phyloP scores from a whole-genome alignment of 306 rosid species.

The Ormosia semicastrata region DNA sequence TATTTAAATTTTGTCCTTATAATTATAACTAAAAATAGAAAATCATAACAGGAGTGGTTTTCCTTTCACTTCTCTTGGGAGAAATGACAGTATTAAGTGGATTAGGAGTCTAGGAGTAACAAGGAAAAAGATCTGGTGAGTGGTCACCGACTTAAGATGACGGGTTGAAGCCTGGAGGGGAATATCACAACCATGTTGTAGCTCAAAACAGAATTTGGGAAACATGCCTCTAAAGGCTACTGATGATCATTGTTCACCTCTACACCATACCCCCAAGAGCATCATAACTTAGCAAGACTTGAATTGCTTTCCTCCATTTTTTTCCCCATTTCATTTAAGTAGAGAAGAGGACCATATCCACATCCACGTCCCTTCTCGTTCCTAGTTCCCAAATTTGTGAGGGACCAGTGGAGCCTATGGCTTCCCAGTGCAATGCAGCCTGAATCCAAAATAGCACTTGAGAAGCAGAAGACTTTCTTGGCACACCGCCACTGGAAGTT shows the following conservation, averaged over 20 bases:
- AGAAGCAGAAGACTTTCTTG: constrained; percentile 3
- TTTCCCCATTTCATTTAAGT: neutral
- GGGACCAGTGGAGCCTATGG: neutral
- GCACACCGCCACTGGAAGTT: neutral
- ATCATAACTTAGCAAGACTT: neutral
- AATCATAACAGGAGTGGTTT: neutral
- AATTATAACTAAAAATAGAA: neutral
- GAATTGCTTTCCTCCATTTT: neutral
- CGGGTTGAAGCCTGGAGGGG: neutral
- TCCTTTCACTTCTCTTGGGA: neutral
- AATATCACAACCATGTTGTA: neutral
- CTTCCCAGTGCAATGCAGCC: neutral
- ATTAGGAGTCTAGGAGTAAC: neutral
- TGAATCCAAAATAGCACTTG: neutral
- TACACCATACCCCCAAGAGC: neutral
- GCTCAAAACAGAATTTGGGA: neutral
- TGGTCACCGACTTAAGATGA: neutral
- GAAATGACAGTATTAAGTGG: neutral
- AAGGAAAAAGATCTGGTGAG: neutral
- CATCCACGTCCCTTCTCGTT: neutral
- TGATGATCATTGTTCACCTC: neutral
- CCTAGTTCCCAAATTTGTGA: neutral
- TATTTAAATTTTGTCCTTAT: too few species aligned
- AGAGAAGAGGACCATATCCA: neutral
- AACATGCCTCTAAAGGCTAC: neutral